phyloP scores from a whole-genome alignment of 2,329 filamentous ascomycete species.

The Neofusicoccum cordaticola region DNA sequence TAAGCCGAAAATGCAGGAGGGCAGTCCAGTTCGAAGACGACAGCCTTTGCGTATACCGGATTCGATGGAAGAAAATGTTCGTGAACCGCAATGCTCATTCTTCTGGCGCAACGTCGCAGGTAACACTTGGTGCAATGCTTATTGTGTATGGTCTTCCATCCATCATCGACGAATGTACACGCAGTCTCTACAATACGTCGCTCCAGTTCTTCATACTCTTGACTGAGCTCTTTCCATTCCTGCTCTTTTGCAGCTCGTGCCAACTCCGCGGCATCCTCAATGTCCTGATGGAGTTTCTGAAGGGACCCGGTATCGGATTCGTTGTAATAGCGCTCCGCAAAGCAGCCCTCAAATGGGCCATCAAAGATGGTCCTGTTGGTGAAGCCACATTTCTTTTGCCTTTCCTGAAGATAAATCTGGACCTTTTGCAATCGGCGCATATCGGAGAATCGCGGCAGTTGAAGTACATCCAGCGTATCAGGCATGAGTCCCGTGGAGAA shows the following conservation, averaged over 20 bases:
- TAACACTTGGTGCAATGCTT: slow-evolving; percentile 46
- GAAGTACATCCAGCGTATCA: slow-evolving; percentile 54
- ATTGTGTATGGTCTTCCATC: slow-evolving; percentile 10
- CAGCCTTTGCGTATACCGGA: slow-evolving; percentile 36
- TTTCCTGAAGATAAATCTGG: slow-evolving; percentile 48
- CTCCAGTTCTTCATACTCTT: slow-evolving; percentile 38
- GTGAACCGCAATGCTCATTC: slow-evolving; percentile 46
- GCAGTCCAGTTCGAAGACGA: slow-evolving; percentile 53
- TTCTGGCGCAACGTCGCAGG: slow-evolving; percentile 33
- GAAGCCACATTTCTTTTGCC: slow-evolving; percentile 28
- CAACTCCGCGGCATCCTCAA: slow-evolving; percentile 33
- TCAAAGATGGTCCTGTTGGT: slow-evolving; percentile 47
- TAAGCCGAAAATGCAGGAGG: slow-evolving; percentile 50
- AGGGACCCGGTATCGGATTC: slow-evolving; percentile 23
- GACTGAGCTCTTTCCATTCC: slow-evolving; percentile 37
- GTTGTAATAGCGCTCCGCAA: slow-evolving; percentile 49
- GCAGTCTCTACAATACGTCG: slow-evolving; percentile 30
- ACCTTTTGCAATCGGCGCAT: slow-evolving; percentile 52
- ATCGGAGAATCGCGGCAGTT: slow-evolving; percentile 46
- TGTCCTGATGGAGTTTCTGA: slow-evolving; percentile 30
- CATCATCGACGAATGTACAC: slow-evolving; percentile 20
- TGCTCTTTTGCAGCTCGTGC: slow-evolving; percentile 35
- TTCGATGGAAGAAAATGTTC: slow-evolving; percentile 51
- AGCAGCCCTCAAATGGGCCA: slow-evolving; percentile 40
- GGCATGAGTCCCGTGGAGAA: slow-evolving; percentile 54